Base-by-base conservation (phyloP, 345 rosid species). In the Arabis hirsuta region DNA sequence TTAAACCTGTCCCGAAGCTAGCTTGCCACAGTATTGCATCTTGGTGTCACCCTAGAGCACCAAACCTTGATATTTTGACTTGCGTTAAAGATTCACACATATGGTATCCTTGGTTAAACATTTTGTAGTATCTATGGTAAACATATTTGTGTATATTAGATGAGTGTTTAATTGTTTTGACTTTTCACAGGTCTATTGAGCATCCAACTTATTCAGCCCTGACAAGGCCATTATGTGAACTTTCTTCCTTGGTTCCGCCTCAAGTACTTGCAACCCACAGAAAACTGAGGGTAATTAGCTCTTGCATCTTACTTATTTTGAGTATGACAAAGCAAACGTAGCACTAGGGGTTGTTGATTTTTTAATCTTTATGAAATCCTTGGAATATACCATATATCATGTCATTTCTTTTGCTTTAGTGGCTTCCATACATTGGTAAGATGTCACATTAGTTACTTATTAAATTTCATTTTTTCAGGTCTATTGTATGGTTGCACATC, bases 41-140 rank as follows among this genome's bases (percentile, higher is more conserved):
- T 75, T 95, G 99, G 99, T 92, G 99, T 80, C 98, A 90, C 76
- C 99, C 99, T 69, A 88, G 99, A 75, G 99, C 99, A 65, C 99
- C 99, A 60, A 95, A 92, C 82, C 96, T 95, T 32, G 96, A 92
- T 80, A 92, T 95, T 52, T 85, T 95, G 75, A 88, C 96, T 62
- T 91, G 98, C 31, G 98, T 88, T 62, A 95, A 95, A 83, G 99
- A 95, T 87, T 95, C 99, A 61, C 97, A 88, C 82, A 90, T 92
- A 85, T 95, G 98, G 99, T 95, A 86, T 44, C 41, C 46, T 43
- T 67, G 27, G 57, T 55, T 58, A 55, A 56, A 34, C 29, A 52
- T 65, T 60, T 43, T 3, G 71, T 47, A 46, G 6, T 65, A 41
- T 73, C 55, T 44, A 3, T 73, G 62, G 22, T 53, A 59, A 73